Percentiles rank a stretch among this genome's conserved stretches.
Evolutionary conservation across 2,329 filamentous ascomycete species (phyloP).

Genomic region (Calonectria multiphialidica): DNA sequence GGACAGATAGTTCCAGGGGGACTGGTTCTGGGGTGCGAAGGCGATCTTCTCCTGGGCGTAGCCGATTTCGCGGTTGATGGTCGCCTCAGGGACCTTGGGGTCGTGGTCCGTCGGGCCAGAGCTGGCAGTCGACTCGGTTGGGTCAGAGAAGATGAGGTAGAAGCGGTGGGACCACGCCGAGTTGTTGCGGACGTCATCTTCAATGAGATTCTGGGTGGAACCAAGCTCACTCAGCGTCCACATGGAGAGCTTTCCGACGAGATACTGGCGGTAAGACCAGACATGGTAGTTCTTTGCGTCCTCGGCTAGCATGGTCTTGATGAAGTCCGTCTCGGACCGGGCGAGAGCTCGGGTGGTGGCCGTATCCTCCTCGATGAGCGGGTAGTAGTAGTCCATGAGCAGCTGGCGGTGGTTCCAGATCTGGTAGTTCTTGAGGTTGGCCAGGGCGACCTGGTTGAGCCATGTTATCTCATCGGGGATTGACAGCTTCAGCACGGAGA

Average conservation of each 20-base stretch:
- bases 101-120: conserved; percentile 65
- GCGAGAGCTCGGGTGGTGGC: conserved; percentile 69
- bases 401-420: conserved; percentile 87
- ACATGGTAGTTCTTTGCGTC: conserved; percentile 99
- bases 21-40: conserved; percentile 92
- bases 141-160: conserved; percentile 86
- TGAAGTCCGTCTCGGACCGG: conserved; percentile 78
- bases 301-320: conserved; percentile 82
- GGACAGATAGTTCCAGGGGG: conserved; percentile 91
- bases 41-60: conserved; percentile 81
- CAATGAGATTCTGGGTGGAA: conserved; percentile 79
- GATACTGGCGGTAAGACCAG: conserved; percentile 91
- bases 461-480: conserved; percentile 82
- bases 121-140: conserved; percentile 59
- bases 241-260: conserved; percentile 74
- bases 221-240: conserved; percentile 79
- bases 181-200: conserved; percentile 91
- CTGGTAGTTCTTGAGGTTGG: conserved; percentile 97
- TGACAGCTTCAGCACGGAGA: conserved; percentile 75
- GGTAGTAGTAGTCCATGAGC: conserved; percentile 70
- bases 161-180: conserved; percentile 98
- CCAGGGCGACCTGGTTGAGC: conserved; percentile 86
- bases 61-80: conserved; percentile 80
- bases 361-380: conserved; percentile 68
- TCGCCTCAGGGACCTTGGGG: conserved; percentile 67